Base-by-base conservation (phyloP, 768 basidiomycete species). In the Boletellus ananas region DNA sequence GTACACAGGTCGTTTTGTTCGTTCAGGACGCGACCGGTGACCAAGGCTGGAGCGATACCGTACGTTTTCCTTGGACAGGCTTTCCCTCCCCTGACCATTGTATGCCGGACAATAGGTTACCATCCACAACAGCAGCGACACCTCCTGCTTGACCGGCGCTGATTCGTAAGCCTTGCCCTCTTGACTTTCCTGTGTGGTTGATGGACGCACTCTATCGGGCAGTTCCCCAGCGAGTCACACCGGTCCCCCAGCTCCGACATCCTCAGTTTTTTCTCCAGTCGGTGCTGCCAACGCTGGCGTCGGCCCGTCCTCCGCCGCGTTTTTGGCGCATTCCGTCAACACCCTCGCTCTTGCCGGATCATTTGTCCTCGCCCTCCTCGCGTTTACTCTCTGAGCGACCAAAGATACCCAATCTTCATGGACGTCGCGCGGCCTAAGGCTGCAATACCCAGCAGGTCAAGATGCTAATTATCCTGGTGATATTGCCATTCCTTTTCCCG, bases 41-140 rank as follows among this genome's bases (percentile, higher is more conserved):
- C 3, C 85, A 89, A 58, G 86, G 78, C 3, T 91, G 88, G 88
- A 81, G 79, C 56, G 73, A 70, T 33, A 58, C 56, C 11, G 87
- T 88, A 52, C 61, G 81, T 74, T 16, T 52, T 39, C 37, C 41
- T 13, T 33, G 14, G 21, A 39, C 17, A 12, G 11, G 10, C 1
- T 16, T 10, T 25, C 20, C 35, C 16, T 27, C 35, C 10, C 16
- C 33, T 36, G 5, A 23, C 13, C 10, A 29, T 43, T 42, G 25
- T 23, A 45, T 44, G 17, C 7, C 6, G 33, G 7, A 39, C 21
- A 20, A 47, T 34, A 77, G 76, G 57, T 74, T 55, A 64, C 64
- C 33, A 60, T 79, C 17, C 59, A 62, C 34, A 11, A 16, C 18
- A 73, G 72, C 60, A 58, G 53, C 38, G 66, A 76, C 50, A 44